A percentile compares a stretch with the other conserved stretches of the same genome.
phyloP scores from a whole-genome alignment of 768 basidiomycete species.

The Pilatotrama ljubarskyi region DNA sequence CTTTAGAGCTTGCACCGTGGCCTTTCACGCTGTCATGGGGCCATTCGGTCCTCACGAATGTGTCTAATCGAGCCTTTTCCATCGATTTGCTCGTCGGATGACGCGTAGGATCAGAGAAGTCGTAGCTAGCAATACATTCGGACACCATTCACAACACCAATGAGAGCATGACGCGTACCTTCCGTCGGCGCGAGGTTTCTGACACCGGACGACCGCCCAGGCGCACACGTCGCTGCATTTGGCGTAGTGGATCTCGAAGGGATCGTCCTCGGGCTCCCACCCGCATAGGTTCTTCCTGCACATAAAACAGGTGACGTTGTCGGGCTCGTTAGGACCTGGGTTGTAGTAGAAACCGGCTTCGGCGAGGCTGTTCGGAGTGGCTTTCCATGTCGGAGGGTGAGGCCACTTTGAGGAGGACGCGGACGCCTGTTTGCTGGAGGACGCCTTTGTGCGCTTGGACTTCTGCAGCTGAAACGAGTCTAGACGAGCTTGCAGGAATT shows the following conservation, averaged over 20 bases:
- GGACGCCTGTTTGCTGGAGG: slow-evolving; percentile 46
- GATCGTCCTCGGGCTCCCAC: slow-evolving; percentile 87
- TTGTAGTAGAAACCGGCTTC: slow-evolving; percentile 89
- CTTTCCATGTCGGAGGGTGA: slow-evolving; percentile 59
- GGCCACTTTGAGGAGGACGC: slow-evolving; percentile 71
- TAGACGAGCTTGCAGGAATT: slow-evolving; percentile 43
- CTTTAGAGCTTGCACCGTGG: slow-evolving; percentile 71
- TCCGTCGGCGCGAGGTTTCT: slow-evolving; percentile 58
- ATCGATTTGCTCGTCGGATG: slow-evolving; percentile 66
- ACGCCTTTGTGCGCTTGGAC: slow-evolving; percentile 59
- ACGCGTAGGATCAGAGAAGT: slow-evolving; percentile 57
- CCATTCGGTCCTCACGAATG: slow-evolving; percentile 65
- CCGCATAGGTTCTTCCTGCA: slow-evolving; percentile 81
- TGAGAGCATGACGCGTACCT: slow-evolving; percentile 42
- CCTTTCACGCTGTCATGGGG: slow-evolving; percentile 61
- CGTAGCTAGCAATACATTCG: slow-evolving; percentile 45
- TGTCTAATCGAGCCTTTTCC: slow-evolving; percentile 71
- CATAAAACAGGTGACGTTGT: slow-evolving; percentile 81
- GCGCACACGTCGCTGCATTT: slow-evolving; percentile 69
- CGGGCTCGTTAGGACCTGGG: slow-evolving; percentile 64
- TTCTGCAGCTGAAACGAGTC: slow-evolving; percentile 61
- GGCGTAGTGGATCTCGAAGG: slow-evolving; percentile 76
- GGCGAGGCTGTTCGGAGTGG: slow-evolving; percentile 75
- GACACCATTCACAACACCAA: neutral
- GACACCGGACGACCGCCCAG: slow-evolving; percentile 78